Evolutionary conservation across 805 yeast species (phyloP), one percentile per base, ranked within the genome.

Genomic region (Diddensiella caesifluorescens): DNA sequence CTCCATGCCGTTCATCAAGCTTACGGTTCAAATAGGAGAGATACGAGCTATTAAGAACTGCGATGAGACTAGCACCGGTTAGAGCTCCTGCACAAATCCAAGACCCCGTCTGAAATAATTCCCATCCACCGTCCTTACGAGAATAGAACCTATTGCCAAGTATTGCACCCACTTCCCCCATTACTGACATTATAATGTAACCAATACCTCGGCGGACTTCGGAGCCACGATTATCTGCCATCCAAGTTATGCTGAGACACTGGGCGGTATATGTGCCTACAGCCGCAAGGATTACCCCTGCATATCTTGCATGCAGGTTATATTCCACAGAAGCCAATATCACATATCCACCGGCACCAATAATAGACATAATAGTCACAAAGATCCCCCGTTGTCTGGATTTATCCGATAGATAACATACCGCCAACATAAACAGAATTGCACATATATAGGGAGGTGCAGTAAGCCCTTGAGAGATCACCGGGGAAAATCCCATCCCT

Each of bases 401-500:
- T 41, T 63, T 67, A 52, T 72, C 76, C 5, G 74, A 72, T 7
- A 67, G 53, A 15, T 65, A 71, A 10, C 74, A 67, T 64, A 71
- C 66, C 6, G 64, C 29, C 43, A 61, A 63, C 13, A 72, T 68
- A 4, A 60, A 48, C 9, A 67, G 53, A 12, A 67, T 71, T 33
- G 68, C 52, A 41, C 68, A 5, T 19, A 50, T 32, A 31, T 55
- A 71, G 7, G 74, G 74, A 15, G 76, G 76, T 15, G 70, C 71
- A 18, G 73, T 65, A 41, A 71, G 59, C 39, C 65, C 66, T 42
- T 70, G 67, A 3, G 75, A 67, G 22, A 61, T 57, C n/a, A 68
- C 63, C 27, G 62, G 54, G 41, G 51, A 44, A 44, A 65, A 71
- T 18, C 69, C 67, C 47, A 71, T 60, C 10, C 72, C 70, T 34